These are phyloP conservation scores for Picea glauca DNA, from an alignment of 75 land plant species.

Conservation along the genomic window DNA sequence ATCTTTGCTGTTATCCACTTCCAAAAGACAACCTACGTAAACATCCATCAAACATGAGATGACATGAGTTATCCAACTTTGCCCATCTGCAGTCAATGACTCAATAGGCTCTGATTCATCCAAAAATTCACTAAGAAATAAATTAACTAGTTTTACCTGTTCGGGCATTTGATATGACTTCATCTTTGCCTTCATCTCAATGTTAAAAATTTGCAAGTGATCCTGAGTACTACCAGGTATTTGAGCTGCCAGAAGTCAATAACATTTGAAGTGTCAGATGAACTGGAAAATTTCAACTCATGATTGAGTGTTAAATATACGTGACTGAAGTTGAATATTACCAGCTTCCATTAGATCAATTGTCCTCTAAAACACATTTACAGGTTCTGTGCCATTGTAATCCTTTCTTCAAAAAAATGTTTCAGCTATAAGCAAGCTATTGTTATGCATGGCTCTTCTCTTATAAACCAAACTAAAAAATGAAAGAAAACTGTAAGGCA, in stretches of 20 bases:
- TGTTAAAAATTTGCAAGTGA: constrained; percentile 95
- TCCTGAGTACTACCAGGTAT: constrained; percentile 91
- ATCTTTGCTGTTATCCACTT: constrained; percentile 96
- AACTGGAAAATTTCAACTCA: background rate
- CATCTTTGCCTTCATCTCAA: constrained; percentile 89
- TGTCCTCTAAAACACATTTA: background rate
- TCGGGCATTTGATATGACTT: constrained; percentile 99
- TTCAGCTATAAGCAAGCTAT: background rate
- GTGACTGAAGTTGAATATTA: background rate
- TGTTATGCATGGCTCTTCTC: background rate
- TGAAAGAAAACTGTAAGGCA: background rate
- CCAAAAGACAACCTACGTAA: constrained; percentile 94
- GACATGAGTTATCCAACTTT: background rate
- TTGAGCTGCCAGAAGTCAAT: constrained; percentile 61
- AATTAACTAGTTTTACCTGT: constrained; percentile 51
- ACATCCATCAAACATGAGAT: constrained; percentile 4
- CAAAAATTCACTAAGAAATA: background rate
- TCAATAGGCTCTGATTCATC: background rate
- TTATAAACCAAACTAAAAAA: background rate
- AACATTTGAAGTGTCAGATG: background rate
- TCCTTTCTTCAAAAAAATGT: background rate
- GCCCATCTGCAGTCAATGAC: too few relatives aligned
- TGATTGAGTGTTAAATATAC: background rate
- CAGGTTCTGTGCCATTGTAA: background rate
- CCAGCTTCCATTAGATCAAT: background rate